Base-by-base conservation (phyloP, 768 basidiomycete genomes). In the Floccularia luteovirens region DNA sequence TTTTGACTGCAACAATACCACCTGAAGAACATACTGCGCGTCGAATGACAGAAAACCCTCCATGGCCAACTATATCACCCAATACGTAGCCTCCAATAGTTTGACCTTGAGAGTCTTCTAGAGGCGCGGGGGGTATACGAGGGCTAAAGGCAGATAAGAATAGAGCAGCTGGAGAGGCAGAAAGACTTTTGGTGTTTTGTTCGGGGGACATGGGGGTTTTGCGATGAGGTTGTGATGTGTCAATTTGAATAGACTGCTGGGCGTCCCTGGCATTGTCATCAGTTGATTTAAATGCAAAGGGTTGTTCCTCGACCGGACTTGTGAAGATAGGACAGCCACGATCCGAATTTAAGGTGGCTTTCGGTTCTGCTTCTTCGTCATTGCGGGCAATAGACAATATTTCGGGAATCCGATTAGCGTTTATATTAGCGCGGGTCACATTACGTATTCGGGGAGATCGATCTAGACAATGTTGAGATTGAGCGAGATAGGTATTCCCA, bases 31-130 rank as follows among this genome's bases (percentile, higher is more conserved):
- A 68, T 6, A 61, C 75, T 1, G 82, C 91, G 4, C 75, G 74
- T 38, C 85, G 65, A 43, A 94, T 86, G 43, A 77, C 78, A 11
- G 89, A 89, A 56, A 90, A 89, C 5, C 79, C 84, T 6, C 92
- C 91, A 44, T 75, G 69, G 19, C 86, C 91, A 10, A 94, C 74
- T 48, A 84, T 66, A 22, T 70, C 69, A 12, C 88, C 91, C 0
- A 96, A 71, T 5, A 70, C 75, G 54, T 90, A 93, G 7, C 82
- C 81, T 0, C 75, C 70, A 8, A 92, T 69, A 17, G 62, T 52
- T 38, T 82, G 67, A 2, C 86, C 86, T 50, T 84, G 82, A 13
- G 72, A 74, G 48, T 90, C 85, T 4, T 75, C 74, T 4, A 67
- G 58, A 4, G 55, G 55, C 1, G 62, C 45, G 2, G 60, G 41